Conservation (phyloP, 805 yeast species). For the Schwanniomyces polymorphus region DNA sequence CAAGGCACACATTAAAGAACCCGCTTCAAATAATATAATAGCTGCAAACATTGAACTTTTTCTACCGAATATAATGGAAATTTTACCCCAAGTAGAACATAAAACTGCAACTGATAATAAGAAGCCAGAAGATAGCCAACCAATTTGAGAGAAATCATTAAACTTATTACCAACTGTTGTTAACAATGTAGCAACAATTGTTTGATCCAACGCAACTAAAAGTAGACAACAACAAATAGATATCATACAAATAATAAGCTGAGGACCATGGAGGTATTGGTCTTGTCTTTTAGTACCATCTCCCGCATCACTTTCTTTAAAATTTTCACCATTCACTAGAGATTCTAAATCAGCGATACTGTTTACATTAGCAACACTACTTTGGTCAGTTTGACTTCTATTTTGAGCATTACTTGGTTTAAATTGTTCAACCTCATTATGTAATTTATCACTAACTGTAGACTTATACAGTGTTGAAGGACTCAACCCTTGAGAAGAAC, state of each 20-base stretch:
- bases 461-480: not conserved
- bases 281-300: slow-evolving; percentile 42
- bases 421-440: not conserved
- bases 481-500: not conserved
- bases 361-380: too few species aligned
- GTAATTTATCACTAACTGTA: not conserved
- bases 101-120: slow-evolving; percentile 33
- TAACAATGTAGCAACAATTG: slow-evolving; percentile 36
- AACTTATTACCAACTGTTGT: slow-evolving; percentile 38
- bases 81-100: slow-evolving; percentile 37
- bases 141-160: slow-evolving; percentile 29
- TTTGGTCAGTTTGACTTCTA: too few species aligned
- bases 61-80: slow-evolving; percentile 26
- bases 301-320: slow-evolving; percentile 41
- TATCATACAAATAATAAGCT: slow-evolving; percentile 22
- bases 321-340: not conserved
- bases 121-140: slow-evolving; percentile 41
- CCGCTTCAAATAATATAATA: slow-evolving; percentile 28
- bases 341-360: not conserved
- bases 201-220: slow-evolving; percentile 40
- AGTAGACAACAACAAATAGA: slow-evolving; percentile 31
- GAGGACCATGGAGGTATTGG: slow-evolving; percentile 31
- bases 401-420: not conserved
- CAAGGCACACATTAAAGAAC: slow-evolving; percentile 40
- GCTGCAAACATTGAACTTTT: slow-evolving; percentile 26